Conservation (phyloP, 208 protist species). For the Leishmania braziliensis region DNA sequence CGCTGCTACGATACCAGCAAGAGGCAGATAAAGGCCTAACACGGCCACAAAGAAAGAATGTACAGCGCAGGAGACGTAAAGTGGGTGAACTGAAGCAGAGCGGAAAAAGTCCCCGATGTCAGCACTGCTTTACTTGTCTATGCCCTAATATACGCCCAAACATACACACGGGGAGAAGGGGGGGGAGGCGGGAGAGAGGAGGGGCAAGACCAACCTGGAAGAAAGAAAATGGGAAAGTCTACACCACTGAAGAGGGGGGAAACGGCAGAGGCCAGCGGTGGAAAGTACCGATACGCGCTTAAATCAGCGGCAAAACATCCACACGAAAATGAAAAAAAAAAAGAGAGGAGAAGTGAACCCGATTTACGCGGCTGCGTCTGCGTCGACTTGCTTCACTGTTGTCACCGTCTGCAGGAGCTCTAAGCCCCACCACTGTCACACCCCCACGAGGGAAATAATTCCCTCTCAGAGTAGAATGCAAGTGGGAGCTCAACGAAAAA, state of each 20-base stretch:
- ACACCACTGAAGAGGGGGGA: not conserved
- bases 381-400: not conserved
- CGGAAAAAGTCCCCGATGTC: not conserved
- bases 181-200: not conserved
- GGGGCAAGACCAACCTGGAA: not conserved
- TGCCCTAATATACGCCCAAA: not conserved
- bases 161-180: not conserved
- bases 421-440: not conserved
- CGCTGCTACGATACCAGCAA: not conserved
- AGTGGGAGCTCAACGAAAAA: not conserved
- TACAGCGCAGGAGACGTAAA: not conserved
- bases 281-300: no score
- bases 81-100: not conserved
- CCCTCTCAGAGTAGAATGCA: not conserved
- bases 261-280: not conserved
- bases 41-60: not conserved
- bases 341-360: not conserved
- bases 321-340: not conserved
- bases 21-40: not conserved
- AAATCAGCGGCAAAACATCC: no score
- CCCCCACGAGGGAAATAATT: not conserved
- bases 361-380: not conserved
- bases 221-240: not conserved
- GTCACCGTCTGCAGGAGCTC: not conserved
- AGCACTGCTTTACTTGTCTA: not conserved